These are phyloP conservation scores for Macrolepiota fuliginosa DNA, from an alignment of 768 basidiomycete genomes.

Conservation along the genomic window DNA sequence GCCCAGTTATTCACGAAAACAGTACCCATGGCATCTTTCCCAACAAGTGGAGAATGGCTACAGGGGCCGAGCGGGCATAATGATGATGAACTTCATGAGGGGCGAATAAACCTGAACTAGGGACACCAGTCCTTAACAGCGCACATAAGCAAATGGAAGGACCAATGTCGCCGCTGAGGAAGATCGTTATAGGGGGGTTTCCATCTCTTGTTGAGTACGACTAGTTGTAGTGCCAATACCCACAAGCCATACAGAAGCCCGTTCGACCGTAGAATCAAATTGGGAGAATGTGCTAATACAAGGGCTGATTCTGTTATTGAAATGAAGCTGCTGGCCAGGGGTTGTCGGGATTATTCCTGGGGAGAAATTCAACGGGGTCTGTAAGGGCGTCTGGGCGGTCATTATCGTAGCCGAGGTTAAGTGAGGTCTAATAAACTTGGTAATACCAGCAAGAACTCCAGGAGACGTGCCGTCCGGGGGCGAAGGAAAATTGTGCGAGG, in stretches of 20 bases:
- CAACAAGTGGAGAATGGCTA: constrained; percentile 33
- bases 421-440: constrained; percentile 32
- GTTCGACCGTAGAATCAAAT: constrained; percentile 29
- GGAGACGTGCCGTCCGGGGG: not conserved
- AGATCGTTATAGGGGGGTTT: constrained; percentile 32
- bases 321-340: constrained; percentile 31
- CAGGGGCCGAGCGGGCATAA: constrained; percentile 29
- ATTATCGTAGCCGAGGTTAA: constrained; percentile 31
- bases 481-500: not conserved
- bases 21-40: constrained; percentile 27
- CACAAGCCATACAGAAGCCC: constrained; percentile 33
- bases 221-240: constrained; percentile 24
- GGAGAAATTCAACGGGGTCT: constrained; percentile 35
- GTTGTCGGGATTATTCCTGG: constrained; percentile 31
- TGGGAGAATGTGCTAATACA: constrained; percentile 32
- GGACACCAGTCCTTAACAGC: constrained; percentile 24
- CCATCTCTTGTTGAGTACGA: constrained; percentile 20
- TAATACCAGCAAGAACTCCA: constrained; percentile 1
- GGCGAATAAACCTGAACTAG: constrained; percentile 17
- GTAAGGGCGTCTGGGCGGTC: constrained; percentile 30
- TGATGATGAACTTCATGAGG: not conserved
- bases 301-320: constrained; percentile 18
- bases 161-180: constrained; percentile 34
- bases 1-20: constrained; percentile 31
- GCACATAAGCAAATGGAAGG: constrained; percentile 37